These are phyloP conservation scores for Leavenworthia alabamica DNA, from an alignment of 345 rosid genomes.

Conservation along the genomic window DNA sequence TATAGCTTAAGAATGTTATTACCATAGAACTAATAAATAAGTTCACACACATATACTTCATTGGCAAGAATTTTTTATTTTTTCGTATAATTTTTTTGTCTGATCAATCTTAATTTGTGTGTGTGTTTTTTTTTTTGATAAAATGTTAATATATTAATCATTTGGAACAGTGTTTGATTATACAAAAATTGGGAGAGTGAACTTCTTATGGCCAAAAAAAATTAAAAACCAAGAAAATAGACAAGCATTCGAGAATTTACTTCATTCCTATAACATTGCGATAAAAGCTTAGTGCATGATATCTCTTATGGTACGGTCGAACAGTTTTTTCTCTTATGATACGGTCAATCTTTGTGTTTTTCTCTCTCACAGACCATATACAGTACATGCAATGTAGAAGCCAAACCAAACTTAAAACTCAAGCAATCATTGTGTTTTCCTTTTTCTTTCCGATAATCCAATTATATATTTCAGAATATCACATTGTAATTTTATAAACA, in stretches of 20 bases:
- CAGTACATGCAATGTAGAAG: conserved; percentile 16
- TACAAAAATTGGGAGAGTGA: too few relatives aligned
- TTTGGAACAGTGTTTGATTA: too few relatives aligned
- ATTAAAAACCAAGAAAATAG: too few relatives aligned
- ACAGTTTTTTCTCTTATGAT: too few relatives aligned
- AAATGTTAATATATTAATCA: too few relatives aligned
- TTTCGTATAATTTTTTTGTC: conserved; percentile 16
- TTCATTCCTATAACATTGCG: too few relatives aligned
- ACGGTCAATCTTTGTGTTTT: conserved; percentile 11
- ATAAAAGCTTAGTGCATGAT: too few relatives aligned
- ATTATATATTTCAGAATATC: neutral
- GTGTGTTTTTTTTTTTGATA: too few relatives aligned
- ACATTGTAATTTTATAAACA: neutral
- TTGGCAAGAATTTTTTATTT: conserved; percentile 37
- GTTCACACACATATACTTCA: conserved; percentile 32
- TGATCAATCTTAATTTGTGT: conserved; percentile 16
- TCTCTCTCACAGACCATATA: conserved; percentile 27
- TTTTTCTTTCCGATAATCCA: neutral
- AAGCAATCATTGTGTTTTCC: conserved; percentile 39
- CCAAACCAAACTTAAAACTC: conserved; percentile 50
- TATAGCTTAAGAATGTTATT: conserved; percentile 2
- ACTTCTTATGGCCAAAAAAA: too few relatives aligned
- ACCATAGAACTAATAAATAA: conserved; percentile 4
- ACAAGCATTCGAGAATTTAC: too few relatives aligned
- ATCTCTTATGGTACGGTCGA: too few relatives aligned